Conservation (phyloP, 73 alveolate genomes). For the Blepharisma stoltei region DNA sequence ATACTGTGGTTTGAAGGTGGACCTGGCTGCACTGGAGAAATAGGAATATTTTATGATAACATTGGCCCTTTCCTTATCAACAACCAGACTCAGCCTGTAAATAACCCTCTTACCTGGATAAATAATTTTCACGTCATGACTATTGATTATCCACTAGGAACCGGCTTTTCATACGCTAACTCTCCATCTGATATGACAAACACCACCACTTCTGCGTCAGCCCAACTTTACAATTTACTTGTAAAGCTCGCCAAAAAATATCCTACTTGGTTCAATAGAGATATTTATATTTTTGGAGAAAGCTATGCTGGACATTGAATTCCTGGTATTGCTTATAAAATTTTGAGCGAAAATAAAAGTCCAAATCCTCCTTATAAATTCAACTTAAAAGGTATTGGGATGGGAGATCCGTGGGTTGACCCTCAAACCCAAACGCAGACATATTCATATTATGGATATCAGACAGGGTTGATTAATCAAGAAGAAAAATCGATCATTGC, state of each 20-base stretch:
- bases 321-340: conserved; percentile 57
- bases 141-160: conserved; percentile 58
- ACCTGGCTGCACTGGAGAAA: conserved; percentile 79
- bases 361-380: too few relatives aligned
- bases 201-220: neutral
- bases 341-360: conserved; percentile 36
- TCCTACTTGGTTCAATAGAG: conserved; percentile 56
- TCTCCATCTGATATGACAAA: neutral
- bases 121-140: conserved; percentile 50
- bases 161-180: conserved; percentile 41
- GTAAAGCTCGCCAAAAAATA: conserved; percentile 48
- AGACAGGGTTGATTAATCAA: neutral
- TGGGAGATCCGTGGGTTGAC: conserved; percentile 57
- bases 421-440: conserved; percentile 28
- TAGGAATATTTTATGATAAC: conserved; percentile 66
- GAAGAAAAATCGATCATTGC: neutral
- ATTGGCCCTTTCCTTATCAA: conserved; percentile 57
- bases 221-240: conserved; percentile 33
- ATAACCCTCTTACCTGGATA: conserved; percentile 17
- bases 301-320: conserved; percentile 81
- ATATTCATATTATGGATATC: neutral
- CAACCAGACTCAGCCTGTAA: conserved; percentile 13
- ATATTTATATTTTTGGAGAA: conserved; percentile 75
- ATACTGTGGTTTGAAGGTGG: conserved; percentile 89
- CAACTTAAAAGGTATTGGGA: conserved; percentile 51